Conservation (phyloP, 257 asterid species). For the Solanum medicagineum region DNA sequence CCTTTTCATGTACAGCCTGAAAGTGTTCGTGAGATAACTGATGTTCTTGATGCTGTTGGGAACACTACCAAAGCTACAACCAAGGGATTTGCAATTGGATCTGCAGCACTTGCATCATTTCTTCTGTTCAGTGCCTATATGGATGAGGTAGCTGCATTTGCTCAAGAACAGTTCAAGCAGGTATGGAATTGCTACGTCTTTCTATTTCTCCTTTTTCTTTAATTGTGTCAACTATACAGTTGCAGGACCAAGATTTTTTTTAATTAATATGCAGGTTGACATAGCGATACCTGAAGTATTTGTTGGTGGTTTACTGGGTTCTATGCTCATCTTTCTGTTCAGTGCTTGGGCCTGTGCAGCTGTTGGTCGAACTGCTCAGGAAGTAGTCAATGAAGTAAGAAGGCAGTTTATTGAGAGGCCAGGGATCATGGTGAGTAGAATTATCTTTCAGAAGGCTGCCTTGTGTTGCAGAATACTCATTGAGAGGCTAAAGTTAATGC, state of each 20-base stretch:
- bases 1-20: slow-evolving; percentile 59
- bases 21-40: slow-evolving; percentile 94
- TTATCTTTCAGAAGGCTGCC: background rate
- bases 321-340: slow-evolving; percentile 90
- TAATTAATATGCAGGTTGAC: slow-evolving; percentile 54
- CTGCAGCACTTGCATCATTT: slow-evolving; percentile 98
- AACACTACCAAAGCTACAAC: slow-evolving; percentile 99
- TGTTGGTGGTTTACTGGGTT: slow-evolving; percentile 91
- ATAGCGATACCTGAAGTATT: slow-evolving; percentile 98
- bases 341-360: slow-evolving; percentile 99
- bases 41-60: slow-evolving; percentile 97
- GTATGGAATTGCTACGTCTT: slow-evolving; percentile 12
- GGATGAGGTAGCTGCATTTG: slow-evolving; percentile 94
- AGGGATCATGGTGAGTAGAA: slow-evolving; percentile 82
- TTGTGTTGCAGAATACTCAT: background rate
- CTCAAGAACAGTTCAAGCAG: slow-evolving; percentile 64
- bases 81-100: slow-evolving; percentile 99
- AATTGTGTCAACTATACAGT: background rate
- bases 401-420: slow-evolving; percentile 99
- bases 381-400: slow-evolving; percentile 97
- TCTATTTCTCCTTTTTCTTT: background rate
- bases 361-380: slow-evolving; percentile 97
- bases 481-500: background rate
- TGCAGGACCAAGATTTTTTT: background rate
- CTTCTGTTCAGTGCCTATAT: slow-evolving; percentile 97